Conservation (phyloP, 1,139 yeast species). For the Scheffersomyces cryptocercus region DNA sequence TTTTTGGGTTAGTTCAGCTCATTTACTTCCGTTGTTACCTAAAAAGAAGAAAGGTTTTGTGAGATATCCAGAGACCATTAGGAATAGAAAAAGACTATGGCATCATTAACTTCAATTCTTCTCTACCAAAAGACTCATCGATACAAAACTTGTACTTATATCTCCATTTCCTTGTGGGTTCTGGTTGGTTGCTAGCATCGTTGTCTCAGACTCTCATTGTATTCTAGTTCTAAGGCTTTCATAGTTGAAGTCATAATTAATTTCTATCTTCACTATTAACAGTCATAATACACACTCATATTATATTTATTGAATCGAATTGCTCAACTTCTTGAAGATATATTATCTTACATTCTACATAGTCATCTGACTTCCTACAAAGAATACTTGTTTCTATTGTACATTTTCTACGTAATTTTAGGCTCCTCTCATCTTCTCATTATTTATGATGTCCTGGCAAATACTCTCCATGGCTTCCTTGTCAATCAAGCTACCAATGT, state of each 20-base stretch:
- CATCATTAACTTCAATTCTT: background rate
- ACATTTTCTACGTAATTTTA: background rate
- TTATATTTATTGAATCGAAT: too few species aligned
- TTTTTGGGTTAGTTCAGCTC: slow-evolving; percentile 33
- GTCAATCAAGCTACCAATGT: slow-evolving; percentile 73
- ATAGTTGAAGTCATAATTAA: too few species aligned
- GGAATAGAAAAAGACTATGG: background rate
- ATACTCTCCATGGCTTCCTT: slow-evolving; percentile 72
- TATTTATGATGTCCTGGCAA: slow-evolving; percentile 72
- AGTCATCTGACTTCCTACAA: background rate
- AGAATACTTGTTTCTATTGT: background rate
- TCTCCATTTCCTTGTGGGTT: too few species aligned
- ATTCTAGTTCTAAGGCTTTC: too few species aligned
- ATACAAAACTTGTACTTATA: too few species aligned
- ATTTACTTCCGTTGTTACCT: slow-evolving; percentile 31
- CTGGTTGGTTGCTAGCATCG: too few species aligned
- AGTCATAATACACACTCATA: too few species aligned
- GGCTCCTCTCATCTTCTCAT: slow-evolving; percentile 70
- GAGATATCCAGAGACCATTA: background rate
- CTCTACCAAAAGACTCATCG: too few species aligned
- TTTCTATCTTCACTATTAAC: too few species aligned
- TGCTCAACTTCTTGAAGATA: too few species aligned
- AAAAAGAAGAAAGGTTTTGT: slow-evolving; percentile 26
- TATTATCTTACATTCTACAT: background rate
- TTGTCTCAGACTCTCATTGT: too few species aligned